Conservation (phyloP, 495 filamentous ascomycete species). For the Penicillium crystallinum region DNA sequence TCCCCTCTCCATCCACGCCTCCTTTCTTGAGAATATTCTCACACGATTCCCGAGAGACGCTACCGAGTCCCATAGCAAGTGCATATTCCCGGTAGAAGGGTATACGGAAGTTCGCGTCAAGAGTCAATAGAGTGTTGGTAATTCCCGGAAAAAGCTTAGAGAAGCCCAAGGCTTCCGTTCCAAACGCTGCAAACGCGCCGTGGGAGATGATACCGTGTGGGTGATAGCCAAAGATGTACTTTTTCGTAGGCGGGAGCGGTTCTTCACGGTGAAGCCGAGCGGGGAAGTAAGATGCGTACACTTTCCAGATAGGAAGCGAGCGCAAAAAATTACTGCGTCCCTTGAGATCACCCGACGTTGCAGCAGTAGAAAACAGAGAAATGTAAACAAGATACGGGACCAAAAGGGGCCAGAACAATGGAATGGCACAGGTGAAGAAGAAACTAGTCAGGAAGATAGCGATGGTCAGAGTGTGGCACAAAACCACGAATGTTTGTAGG, state of each 20-base stretch:
- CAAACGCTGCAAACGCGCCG: slow-evolving; percentile 89
- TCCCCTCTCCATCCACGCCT: slow-evolving; percentile 74
- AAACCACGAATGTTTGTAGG: slow-evolving; percentile 79
- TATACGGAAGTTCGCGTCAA: slow-evolving; percentile 88
- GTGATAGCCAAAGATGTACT: slow-evolving; percentile 98
- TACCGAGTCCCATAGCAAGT: slow-evolving; percentile 76
- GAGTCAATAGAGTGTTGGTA: slow-evolving; percentile 81
- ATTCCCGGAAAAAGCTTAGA: slow-evolving; percentile 90
- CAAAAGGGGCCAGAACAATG: slow-evolving; percentile 84
- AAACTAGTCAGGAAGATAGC: slow-evolving; percentile 70
- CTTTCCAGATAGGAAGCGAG: slow-evolving; percentile 71
- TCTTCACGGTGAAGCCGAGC: slow-evolving; percentile 79
- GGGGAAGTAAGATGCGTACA: slow-evolving; percentile 92
- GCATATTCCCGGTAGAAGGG: slow-evolving; percentile 93
- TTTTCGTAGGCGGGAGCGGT: slow-evolving; percentile 68
- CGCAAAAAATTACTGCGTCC: slow-evolving; percentile 70
- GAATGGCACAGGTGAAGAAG: slow-evolving; percentile 87
- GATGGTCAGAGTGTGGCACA: slow-evolving; percentile 81
- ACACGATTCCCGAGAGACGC: slow-evolving; percentile 86
- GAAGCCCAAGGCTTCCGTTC: slow-evolving; percentile 87
- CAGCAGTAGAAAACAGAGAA: slow-evolving; percentile 69
- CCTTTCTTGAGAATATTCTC: slow-evolving; percentile 77
- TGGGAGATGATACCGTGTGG: slow-evolving; percentile 96
- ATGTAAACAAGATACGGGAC: slow-evolving; percentile 85
- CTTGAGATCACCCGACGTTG: slow-evolving; percentile 65